phyloP scores from a whole-genome alignment of 73 alveolate genomes.

The Urostyla sp. region DNA sequence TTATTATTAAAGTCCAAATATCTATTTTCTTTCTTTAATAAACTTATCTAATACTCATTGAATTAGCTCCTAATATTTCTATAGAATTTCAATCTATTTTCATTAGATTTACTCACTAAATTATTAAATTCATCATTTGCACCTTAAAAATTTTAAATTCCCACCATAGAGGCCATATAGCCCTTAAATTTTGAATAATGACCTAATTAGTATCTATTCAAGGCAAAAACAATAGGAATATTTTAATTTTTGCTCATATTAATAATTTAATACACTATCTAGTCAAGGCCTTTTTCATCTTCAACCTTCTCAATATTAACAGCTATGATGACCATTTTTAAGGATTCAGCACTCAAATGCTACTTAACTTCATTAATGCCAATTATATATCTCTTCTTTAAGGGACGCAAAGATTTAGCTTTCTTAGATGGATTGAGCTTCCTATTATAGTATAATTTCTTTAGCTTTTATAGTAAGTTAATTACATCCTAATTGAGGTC shows the following conservation, averaged over 20 bases:
- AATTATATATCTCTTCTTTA: conserved; percentile 63
- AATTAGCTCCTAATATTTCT: not conserved
- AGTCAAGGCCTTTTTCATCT: conserved; percentile 73
- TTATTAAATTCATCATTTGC: conserved; percentile 50
- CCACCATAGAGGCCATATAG: conserved; percentile 49
- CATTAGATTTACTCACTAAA: conserved; percentile 1
- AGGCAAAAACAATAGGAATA: conserved; percentile 61
- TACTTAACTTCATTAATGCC: conserved; percentile 66
- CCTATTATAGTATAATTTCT: conserved; percentile 55
- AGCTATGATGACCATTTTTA: conserved; percentile 63
- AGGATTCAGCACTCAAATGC: conserved; percentile 44
- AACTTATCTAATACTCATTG: conserved; percentile 8
- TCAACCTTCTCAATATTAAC: conserved; percentile 62
- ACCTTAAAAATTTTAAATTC: conserved; percentile 60
- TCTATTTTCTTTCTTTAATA: conserved; percentile 46
- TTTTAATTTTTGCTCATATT: conserved; percentile 27
- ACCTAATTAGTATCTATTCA: conserved; percentile 60
- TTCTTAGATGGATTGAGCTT: conserved; percentile 59
- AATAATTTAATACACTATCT: conserved; percentile 33
- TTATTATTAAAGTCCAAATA: no score
- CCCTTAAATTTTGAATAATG: conserved; percentile 50
- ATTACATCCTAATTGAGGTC: conserved; percentile 39
- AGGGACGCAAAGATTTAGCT: conserved; percentile 18
- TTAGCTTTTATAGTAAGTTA: conserved; percentile 53
- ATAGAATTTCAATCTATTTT: conserved; percentile 53